A percentile compares a stretch with the other conserved stretches of the same genome.
Evolutionary conservation across 257 asterid genomes (phyloP).

Genomic region (Forsythia suspensa): DNA sequence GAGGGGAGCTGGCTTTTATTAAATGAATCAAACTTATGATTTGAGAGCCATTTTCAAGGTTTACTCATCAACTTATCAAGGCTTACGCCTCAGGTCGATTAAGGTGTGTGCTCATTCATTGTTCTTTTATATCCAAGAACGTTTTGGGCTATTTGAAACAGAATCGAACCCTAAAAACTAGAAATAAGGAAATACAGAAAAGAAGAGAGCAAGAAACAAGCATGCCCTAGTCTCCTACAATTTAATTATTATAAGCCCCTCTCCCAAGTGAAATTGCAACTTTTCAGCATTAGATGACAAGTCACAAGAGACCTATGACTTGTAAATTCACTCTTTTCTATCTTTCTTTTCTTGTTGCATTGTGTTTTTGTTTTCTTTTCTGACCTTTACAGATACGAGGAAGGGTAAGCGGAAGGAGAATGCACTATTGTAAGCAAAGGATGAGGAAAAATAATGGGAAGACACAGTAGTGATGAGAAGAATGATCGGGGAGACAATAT

Average conservation of each 20-base stretch:
- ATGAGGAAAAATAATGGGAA: background rate
- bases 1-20: background rate
- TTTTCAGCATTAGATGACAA: background rate
- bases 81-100: background rate
- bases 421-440: background rate
- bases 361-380: background rate
- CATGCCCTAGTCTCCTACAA: background rate
- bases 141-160: background rate
- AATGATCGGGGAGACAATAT: background rate
- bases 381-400: background rate
- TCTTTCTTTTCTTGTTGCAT: background rate
- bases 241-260: background rate
- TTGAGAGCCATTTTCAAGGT: background rate
- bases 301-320: background rate
- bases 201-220: background rate
- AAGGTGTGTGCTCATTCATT: background rate
- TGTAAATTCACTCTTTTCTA: background rate
- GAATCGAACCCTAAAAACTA: background rate
- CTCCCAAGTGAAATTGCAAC: background rate
- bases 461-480: background rate
- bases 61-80: background rate
- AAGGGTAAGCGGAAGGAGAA: background rate
- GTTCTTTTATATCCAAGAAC: background rate
- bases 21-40: background rate
- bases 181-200: background rate